Evolutionary conservation across 306 rosid genomes (phyloP).

Genomic region (Cotoneaster glaucophyllus): DNA sequence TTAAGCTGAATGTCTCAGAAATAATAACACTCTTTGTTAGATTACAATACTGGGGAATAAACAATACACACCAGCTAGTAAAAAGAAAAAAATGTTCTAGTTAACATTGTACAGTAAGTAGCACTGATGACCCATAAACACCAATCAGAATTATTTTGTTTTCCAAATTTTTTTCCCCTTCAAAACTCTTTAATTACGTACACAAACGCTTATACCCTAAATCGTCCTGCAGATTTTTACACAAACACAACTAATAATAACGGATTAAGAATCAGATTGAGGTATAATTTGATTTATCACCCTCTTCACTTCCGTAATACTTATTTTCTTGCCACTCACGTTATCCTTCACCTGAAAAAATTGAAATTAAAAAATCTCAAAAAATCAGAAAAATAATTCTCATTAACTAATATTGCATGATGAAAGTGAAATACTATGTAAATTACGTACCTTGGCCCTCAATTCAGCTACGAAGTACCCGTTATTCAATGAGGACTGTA

Average conservation of each 20-base stretch:
- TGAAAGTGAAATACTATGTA: too few species aligned
- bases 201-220: not conserved
- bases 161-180: not conserved
- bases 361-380: not conserved
- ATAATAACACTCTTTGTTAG: conserved; percentile 7
- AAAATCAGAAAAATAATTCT: not conserved
- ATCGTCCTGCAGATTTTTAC: not conserved
- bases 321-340: conserved; percentile 57
- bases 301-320: conserved; percentile 88
- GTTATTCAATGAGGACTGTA: conserved; percentile 54
- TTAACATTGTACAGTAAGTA: not conserved
- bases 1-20: not conserved
- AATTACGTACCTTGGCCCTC: conserved; percentile 53
- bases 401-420: not conserved
- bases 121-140: not conserved
- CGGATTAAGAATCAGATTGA: conserved; percentile 25
- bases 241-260: not conserved
- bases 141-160: not conserved
- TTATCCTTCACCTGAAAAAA: conserved; percentile 59
- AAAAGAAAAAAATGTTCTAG: not conserved
- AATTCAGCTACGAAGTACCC: conserved; percentile 66
- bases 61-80: not conserved
- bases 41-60: conserved; percentile 5
- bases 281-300: conserved; percentile 78
- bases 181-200: not conserved